Conservation (phyloP, 495 filamentous ascomycete genomes). For the Talaromyces wortmannii region DNA sequence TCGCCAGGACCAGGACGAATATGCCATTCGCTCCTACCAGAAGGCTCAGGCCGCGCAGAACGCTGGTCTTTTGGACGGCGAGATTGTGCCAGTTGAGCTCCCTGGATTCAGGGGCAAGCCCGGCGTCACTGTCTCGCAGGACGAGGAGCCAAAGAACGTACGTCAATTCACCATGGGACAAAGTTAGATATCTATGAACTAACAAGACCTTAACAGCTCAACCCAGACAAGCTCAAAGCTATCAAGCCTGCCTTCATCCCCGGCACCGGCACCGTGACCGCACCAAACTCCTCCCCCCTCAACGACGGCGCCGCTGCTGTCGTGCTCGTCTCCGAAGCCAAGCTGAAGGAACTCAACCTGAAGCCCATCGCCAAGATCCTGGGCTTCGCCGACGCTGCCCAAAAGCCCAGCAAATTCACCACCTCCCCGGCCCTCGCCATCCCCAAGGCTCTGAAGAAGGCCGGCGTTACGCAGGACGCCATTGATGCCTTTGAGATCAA, state of each 20-base stretch:
- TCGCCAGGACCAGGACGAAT: slow-evolving; percentile 82
- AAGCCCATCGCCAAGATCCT: slow-evolving; percentile 92
- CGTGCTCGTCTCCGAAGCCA: slow-evolving; percentile 84
- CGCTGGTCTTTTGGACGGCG: slow-evolving; percentile 67
- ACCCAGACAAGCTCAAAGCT: slow-evolving; percentile 78
- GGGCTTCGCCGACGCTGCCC: slow-evolving; percentile 92
- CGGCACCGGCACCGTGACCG: slow-evolving; percentile 78
- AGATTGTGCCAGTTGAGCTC: slow-evolving; percentile 88
- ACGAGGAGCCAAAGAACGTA: slow-evolving; percentile 93
- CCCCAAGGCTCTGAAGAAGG: slow-evolving; percentile 92
- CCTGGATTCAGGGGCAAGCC: slow-evolving; percentile 87
- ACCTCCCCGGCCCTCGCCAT: slow-evolving; percentile 92
- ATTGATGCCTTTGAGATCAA: slow-evolving; percentile 98
- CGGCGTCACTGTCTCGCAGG: slow-evolving; percentile 66
- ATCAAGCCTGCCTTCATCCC: slow-evolving; percentile 84
- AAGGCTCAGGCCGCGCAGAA: slow-evolving; percentile 82
- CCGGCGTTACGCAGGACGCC: slow-evolving; percentile 62
- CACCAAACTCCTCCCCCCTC: slow-evolving; percentile 94
- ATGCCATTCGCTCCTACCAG: slow-evolving; percentile 87
- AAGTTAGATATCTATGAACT: no score
- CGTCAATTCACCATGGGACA: slow-evolving; percentile 6
- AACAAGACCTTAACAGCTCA: slow-evolving; percentile 48
- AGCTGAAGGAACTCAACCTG: slow-evolving; percentile 78
- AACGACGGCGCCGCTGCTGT: slow-evolving; percentile 90
- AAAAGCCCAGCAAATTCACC: slow-evolving; percentile 89